These are phyloP conservation scores for Diaporthe ilicicola DNA, from an alignment of 2,329 filamentous ascomycete species.

Conservation along the genomic window DNA sequence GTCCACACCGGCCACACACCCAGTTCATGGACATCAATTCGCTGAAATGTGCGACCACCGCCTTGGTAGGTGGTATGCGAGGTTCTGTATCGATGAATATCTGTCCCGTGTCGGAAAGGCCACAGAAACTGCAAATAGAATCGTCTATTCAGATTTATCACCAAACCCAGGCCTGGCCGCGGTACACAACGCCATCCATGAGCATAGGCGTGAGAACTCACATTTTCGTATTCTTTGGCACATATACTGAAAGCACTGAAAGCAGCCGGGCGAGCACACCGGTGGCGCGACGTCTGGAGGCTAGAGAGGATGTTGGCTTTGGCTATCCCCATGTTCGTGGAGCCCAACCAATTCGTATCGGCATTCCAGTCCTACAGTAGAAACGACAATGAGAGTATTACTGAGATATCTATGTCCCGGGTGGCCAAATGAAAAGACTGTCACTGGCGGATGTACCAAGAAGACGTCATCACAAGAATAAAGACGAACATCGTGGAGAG, in stretches of 20 bases:
- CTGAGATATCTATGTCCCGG: constrained; percentile 4
- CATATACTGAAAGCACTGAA: background rate
- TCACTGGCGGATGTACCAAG: background rate
- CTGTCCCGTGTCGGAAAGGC: accelerated
- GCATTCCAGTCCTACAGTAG: too few species aligned
- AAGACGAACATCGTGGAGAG: background rate
- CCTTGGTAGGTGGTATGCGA: background rate
- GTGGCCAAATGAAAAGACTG: background rate
- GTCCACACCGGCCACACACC: background rate
- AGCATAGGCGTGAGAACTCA: background rate
- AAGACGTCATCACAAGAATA: background rate
- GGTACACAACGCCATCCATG: accelerated
- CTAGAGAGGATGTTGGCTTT: background rate
- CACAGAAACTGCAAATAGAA: background rate
- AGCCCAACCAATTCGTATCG: background rate
- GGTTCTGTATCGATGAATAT: background rate
- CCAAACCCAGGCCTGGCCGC: too few species aligned
- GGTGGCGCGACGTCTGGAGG: background rate
- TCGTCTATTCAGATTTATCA: background rate
- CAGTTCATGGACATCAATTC: accelerated
- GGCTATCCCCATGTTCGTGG: background rate
- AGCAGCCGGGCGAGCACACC: background rate
- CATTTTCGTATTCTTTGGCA: background rate
- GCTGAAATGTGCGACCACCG: background rate
- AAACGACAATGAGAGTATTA: background rate